Conservation (phyloP, 768 basidiomycete species). For the Steccherinum ochraceum region DNA sequence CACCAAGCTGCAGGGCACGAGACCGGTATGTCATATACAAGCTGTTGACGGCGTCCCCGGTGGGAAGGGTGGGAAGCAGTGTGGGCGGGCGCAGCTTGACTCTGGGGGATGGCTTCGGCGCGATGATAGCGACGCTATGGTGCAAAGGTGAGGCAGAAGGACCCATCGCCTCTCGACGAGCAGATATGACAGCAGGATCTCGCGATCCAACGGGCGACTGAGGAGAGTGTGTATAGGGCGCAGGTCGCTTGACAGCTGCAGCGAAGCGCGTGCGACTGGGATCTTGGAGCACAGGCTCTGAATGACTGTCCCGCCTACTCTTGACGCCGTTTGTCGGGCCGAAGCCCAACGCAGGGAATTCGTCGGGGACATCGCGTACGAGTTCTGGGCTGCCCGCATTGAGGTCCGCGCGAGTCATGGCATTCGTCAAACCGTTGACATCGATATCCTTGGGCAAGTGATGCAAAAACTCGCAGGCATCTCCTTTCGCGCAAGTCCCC, state of each 20-base stretch:
- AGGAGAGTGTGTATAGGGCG: constrained; percentile 26
- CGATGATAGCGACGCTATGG: constrained; percentile 63
- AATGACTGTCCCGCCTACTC: constrained; percentile 34
- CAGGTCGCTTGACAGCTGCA: constrained; percentile 76
- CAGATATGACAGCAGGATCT: constrained; percentile 34
- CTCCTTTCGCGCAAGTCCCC: constrained; percentile 95
- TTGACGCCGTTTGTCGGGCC: constrained; percentile 37
- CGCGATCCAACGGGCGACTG: constrained; percentile 12
- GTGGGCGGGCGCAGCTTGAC: constrained; percentile 77
- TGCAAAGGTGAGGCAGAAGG: constrained; percentile 55
- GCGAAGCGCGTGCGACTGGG: constrained; percentile 87
- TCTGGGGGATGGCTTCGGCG: constrained; percentile 78
- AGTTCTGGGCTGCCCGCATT: constrained; percentile 14
- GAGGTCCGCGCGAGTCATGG: constrained; percentile 61
- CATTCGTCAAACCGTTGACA: constrained; percentile 58
- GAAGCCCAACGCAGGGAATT: constrained; percentile 61
- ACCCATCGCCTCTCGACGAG: constrained; percentile 54
- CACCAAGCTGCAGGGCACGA: constrained; percentile 86
- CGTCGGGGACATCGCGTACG: constrained; percentile 41
- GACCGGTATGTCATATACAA: constrained; percentile 88
- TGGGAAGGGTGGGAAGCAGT: constrained; percentile 82
- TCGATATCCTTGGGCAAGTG: constrained; percentile 86
- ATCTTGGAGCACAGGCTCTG: constrained; percentile 51
- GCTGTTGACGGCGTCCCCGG: constrained; percentile 71
- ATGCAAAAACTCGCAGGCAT: constrained; percentile 94